Conservation (phyloP, 78 protist species). For the Paulinella micropora region DNA sequence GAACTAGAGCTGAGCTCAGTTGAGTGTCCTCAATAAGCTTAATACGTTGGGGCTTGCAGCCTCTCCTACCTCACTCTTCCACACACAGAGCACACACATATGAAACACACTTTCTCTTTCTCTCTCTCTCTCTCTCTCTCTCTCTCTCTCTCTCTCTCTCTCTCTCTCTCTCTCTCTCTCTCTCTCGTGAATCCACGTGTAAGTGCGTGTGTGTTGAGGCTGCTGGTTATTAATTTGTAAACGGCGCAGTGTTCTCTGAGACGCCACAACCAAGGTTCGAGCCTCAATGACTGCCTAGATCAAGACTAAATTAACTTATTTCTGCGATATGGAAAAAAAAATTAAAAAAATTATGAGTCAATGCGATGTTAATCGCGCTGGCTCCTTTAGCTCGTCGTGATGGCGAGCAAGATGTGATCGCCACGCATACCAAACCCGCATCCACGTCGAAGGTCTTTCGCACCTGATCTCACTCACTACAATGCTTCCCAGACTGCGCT, state of each 20-base stretch:
- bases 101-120: neutral
- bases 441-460: too few relatives aligned
- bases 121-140: neutral
- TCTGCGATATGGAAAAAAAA: neutral
- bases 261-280: too few relatives aligned
- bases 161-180: neutral
- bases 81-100: too few relatives aligned
- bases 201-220: neutral
- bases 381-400: neutral
- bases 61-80: too few relatives aligned
- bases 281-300: too few relatives aligned
- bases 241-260: too few relatives aligned
- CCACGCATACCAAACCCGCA: neutral
- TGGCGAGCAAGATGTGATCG: neutral
- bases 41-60: too few relatives aligned
- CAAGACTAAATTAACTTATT: neutral
- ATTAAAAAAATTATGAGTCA: neutral
- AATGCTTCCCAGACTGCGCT: conserved; percentile 13
- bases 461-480: too few relatives aligned
- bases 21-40: too few relatives aligned
- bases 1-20: too few relatives aligned
- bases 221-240: too few relatives aligned
- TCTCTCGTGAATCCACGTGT: neutral
- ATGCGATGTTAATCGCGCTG: neutral
- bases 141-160: neutral